These are phyloP conservation scores for Pythium monospermum DNA, from an alignment of 352 stramenopile species.

Conservation along the genomic window DNA sequence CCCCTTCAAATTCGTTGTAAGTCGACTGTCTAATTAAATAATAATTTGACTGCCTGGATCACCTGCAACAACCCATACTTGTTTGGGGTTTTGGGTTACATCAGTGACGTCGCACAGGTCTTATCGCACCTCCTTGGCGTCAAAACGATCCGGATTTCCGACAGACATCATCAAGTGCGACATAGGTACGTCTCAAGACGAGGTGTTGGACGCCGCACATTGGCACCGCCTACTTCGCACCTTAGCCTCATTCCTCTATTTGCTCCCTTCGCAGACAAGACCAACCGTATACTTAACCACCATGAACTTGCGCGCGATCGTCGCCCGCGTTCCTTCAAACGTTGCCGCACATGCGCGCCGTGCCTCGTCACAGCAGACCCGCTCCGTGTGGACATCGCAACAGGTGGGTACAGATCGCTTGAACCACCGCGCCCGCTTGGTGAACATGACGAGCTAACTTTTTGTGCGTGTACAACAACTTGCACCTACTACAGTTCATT, in stretches of 20 bases:
- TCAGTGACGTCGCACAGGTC: background rate
- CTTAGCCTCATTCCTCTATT: constrained; percentile 1
- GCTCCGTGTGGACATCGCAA: constrained; percentile 22
- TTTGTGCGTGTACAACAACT: background rate
- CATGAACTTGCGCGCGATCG: constrained; percentile 9
- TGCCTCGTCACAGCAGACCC: constrained; percentile 12
- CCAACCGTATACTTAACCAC: background rate
- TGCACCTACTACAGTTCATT: constrained; percentile 45
- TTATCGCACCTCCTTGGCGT: background rate
- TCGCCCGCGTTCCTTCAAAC: background rate
- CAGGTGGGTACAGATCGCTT: constrained; percentile 15
- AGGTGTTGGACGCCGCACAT: too few species aligned
- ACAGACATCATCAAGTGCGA: background rate
- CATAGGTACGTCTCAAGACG: background rate
- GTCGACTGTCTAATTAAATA: too few species aligned
- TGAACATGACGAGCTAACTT: background rate
- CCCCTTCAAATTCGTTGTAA: too few species aligned
- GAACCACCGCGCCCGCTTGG: background rate
- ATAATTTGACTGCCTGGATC: too few species aligned
- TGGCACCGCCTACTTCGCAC: too few species aligned
- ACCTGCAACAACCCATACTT: too few species aligned
- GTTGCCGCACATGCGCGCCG: constrained; percentile 5
- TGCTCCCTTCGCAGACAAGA: background rate
- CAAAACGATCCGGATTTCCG: background rate
- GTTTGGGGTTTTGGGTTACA: background rate